Conservation (phyloP, 805 yeast species). For the Nakazawaea anatomiae region DNA sequence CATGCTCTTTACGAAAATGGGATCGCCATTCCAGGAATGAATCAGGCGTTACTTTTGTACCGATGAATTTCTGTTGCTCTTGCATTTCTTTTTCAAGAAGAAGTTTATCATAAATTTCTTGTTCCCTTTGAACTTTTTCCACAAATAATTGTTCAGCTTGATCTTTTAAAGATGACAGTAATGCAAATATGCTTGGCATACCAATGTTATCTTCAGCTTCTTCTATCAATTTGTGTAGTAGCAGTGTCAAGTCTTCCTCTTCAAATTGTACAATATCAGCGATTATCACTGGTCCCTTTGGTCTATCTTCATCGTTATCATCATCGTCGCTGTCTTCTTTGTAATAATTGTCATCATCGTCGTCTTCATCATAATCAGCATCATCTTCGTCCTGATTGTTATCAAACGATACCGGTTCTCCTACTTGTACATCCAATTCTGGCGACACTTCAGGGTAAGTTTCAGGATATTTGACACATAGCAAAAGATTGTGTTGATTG, state of each 20-base stretch:
- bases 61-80: conserved; percentile 86
- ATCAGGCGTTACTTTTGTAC: conserved; percentile 83
- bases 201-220: conserved; percentile 81
- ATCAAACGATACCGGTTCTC: conserved; percentile 20
- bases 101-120: conserved; percentile 52
- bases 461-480: conserved; percentile 69
- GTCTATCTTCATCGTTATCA: conserved; percentile 29
- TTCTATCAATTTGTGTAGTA: conserved; percentile 35
- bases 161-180: conserved; percentile 75
- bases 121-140: conserved; percentile 46
- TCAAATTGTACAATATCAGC: conserved; percentile 56
- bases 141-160: conserved; percentile 66
- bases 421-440: conserved; percentile 34
- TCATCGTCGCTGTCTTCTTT: conserved; percentile 45
- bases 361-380: conserved; percentile 26
- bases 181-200: conserved; percentile 84
- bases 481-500: conserved; percentile 46
- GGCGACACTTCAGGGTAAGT: conserved; percentile 82
- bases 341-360: conserved; percentile 24
- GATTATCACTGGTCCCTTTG: conserved; percentile 39
- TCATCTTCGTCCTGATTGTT: conserved; percentile 8
- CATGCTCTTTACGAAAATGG: conserved; percentile 65
- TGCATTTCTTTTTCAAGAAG: conserved; percentile 63
- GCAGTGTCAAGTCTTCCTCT: conserved; percentile 35
- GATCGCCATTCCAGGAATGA: conserved; percentile 69